Evolutionary conservation across 2,329 filamentous ascomycete species (phyloP).

Genomic region (Hypoxylon sp.): DNA sequence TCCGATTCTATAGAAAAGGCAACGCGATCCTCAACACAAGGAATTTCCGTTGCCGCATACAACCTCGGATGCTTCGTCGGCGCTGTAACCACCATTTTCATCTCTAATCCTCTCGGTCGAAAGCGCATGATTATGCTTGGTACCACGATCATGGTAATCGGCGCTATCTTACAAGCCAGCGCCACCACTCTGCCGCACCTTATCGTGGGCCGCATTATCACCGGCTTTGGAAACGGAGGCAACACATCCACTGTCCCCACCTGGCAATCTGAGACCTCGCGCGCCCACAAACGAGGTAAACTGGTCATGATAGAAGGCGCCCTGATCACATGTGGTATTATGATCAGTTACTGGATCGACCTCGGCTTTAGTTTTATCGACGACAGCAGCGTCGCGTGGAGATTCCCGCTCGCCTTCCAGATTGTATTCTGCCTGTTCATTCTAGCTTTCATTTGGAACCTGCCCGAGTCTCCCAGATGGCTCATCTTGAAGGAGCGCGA

Average conservation of each 20-base stretch:
- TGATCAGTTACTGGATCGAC: conserved; percentile 73
- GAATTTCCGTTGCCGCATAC: conserved; percentile 69
- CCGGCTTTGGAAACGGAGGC: conserved; percentile 60
- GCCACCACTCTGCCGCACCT: conserved; percentile 66
- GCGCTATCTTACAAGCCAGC: conserved; percentile 62
- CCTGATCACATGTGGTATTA: conserved; percentile 70
- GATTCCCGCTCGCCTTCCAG: conserved; percentile 73
- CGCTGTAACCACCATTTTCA: conserved; percentile 61
- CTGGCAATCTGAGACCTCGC: conserved; percentile 73
- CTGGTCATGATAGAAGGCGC: conserved; percentile 73
- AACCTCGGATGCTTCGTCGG: conserved; percentile 72
- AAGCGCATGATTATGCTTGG: conserved; percentile 70
- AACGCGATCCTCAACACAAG: conserved; percentile 65
- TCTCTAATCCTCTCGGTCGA: conserved; percentile 71
- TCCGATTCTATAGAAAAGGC: conserved; percentile 54
- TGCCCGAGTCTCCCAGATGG: conserved; percentile 68
- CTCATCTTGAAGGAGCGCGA: conserved; percentile 61
- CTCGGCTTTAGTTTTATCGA: conserved; percentile 69
- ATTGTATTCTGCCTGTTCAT: conserved; percentile 73
- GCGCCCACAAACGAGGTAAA: conserved; percentile 70
- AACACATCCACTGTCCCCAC: conserved; percentile 67
- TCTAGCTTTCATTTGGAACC: conserved; percentile 64
- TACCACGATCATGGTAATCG: conserved; percentile 70
- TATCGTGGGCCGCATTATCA: conserved; percentile 68
- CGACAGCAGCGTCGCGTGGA: conserved; percentile 65